Evolutionary conservation across 75 land plant species (phyloP).

Genomic region (Pinus albicaulis): DNA sequence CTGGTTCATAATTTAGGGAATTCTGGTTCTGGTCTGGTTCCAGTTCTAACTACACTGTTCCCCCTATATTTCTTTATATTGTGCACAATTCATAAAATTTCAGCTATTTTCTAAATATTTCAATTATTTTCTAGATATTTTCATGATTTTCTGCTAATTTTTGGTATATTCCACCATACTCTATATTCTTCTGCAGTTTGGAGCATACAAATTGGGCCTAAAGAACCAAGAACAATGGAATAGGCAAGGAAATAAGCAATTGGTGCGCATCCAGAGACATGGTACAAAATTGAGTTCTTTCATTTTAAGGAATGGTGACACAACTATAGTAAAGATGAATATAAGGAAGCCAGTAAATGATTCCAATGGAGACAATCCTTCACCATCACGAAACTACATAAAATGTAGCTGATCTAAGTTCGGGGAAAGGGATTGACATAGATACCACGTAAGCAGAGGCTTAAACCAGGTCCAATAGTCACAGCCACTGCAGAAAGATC

Average conservation of each 20-base stretch:
- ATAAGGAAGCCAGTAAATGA: not conserved
- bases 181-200: no score
- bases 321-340: not conserved
- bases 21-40: no score
- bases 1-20: no score
- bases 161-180: no score
- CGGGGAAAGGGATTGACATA: no score
- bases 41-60: no score
- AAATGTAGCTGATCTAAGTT: not conserved
- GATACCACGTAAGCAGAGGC: conserved; percentile 84
- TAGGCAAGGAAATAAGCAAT: not conserved
- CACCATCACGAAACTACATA: not conserved
- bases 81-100: no score
- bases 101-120: no score
- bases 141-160: no score
- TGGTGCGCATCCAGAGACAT: not conserved
- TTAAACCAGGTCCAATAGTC: conserved; percentile 97
- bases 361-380: not conserved
- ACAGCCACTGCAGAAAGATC: conserved; percentile 96
- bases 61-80: no score
- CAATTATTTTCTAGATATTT: no score
- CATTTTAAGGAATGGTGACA: not conserved
- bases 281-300: not conserved
- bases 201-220: no score
- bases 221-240: not conserved